phyloP scores from a whole-genome alignment of 257 asterid genomes.

The Linderniella brevidens region DNA sequence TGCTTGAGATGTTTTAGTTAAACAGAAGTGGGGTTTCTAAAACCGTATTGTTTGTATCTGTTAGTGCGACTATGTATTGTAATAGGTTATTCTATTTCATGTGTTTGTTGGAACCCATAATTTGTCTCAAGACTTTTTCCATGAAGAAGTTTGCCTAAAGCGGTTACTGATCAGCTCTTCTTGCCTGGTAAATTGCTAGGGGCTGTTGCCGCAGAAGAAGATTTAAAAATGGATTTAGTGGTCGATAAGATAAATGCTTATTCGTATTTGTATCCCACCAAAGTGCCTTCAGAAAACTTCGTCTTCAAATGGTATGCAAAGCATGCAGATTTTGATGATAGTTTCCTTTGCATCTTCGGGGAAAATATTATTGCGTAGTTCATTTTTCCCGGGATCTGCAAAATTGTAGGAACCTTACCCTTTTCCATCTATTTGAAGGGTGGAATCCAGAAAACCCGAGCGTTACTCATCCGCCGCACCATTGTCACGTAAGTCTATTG shows the following conservation, averaged over 20 bases:
- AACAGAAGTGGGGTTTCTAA: not conserved
- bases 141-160: not conserved
- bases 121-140: no score
- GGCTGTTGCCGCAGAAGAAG: conserved; percentile 45
- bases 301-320: conserved; percentile 59
- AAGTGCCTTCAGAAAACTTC: conserved; percentile 42
- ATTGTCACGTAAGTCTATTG: conserved; percentile 63
- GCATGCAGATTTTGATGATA: not conserved
- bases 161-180: conserved; percentile 6
- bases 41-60: no score
- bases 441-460: conserved; percentile 96
- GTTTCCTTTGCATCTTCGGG: no score
- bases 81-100: no score
- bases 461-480: conserved; percentile 99
- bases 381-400: no score
- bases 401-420: conserved; percentile 78
- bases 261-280: conserved; percentile 61
- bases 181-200: conserved; percentile 19
- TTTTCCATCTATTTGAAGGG: conserved; percentile 95
- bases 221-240: conserved; percentile 36
- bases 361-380: no score
- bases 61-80: no score
- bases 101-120: no score
- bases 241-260: conserved; percentile 79
- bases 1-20: conserved; percentile 1